Percentiles rank a stretch among this genome's conserved stretches.
Evolutionary conservation across 306 rosid genomes (phyloP).

Genomic region (Senna siamea): DNA sequence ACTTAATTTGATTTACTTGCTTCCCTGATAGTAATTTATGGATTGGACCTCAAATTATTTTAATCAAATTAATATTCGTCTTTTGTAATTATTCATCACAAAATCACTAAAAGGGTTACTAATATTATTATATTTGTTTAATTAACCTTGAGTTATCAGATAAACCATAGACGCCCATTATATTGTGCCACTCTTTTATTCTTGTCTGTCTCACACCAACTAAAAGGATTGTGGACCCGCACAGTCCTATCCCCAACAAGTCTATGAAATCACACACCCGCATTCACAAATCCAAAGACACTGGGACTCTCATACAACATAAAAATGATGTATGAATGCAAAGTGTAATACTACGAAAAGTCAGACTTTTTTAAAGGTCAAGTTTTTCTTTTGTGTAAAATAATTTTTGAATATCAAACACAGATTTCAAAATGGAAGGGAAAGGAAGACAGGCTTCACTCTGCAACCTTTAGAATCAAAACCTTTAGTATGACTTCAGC

Average conservation of each 20-base stretch:
- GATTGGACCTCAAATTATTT: not conserved
- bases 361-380: too few species aligned
- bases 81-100: not conserved
- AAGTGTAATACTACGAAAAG: too few species aligned
- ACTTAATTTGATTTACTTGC: not conserved
- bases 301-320: too few species aligned
- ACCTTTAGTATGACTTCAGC: not conserved
- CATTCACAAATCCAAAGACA: not conserved
- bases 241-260: not conserved
- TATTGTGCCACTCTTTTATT: not conserved
- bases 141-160: not conserved
- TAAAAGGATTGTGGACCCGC: not conserved
- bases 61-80: conserved; percentile 13
- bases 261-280: not conserved
- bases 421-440: too few species aligned
- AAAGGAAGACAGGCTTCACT: too few species aligned
- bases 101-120: not conserved
- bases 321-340: not conserved
- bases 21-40: not conserved
- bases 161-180: conserved; percentile 10
- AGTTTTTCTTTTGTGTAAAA: too few species aligned
- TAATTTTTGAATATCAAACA: too few species aligned
- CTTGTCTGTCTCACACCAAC: not conserved
- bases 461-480: too few species aligned
- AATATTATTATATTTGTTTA: not conserved